Evolutionary conservation across 148 eudicot species (phyloP).

Genomic region (Vaccinium macrocarpon): DNA sequence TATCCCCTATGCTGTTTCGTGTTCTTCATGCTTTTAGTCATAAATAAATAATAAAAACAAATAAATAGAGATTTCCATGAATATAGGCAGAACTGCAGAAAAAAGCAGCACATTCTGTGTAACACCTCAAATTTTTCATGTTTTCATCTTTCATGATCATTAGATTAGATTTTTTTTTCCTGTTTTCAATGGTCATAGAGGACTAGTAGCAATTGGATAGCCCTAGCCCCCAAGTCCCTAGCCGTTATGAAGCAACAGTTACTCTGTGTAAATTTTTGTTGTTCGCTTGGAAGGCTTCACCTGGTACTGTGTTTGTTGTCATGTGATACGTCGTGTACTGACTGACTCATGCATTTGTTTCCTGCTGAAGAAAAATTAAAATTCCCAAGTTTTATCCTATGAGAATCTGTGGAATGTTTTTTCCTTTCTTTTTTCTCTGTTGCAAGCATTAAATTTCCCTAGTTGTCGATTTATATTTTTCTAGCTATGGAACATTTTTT

Average conservation of each 20-base stretch:
- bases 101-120: background rate
- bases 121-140: background rate
- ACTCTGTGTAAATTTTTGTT: too few relatives aligned
- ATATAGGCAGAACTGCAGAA: background rate
- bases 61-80: background rate
- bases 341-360: background rate
- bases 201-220: background rate
- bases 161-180: background rate
- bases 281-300: background rate
- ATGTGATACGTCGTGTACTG: background rate
- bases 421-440: background rate
- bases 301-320: background rate
- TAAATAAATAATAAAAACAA: background rate
- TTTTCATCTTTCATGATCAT: background rate
- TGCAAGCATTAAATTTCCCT: background rate
- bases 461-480: background rate
- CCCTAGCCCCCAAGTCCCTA: too few relatives aligned
- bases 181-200: background rate
- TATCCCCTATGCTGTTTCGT: background rate
- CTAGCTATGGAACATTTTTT: background rate
- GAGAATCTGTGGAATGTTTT: background rate
- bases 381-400: too few relatives aligned
- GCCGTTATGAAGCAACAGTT: too few relatives aligned
- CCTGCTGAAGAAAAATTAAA: background rate
- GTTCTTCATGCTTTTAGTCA: background rate